Evolutionary conservation across 192 early-diverging fungal genomes (phyloP).

Genomic region (Podila verticillata): DNA sequence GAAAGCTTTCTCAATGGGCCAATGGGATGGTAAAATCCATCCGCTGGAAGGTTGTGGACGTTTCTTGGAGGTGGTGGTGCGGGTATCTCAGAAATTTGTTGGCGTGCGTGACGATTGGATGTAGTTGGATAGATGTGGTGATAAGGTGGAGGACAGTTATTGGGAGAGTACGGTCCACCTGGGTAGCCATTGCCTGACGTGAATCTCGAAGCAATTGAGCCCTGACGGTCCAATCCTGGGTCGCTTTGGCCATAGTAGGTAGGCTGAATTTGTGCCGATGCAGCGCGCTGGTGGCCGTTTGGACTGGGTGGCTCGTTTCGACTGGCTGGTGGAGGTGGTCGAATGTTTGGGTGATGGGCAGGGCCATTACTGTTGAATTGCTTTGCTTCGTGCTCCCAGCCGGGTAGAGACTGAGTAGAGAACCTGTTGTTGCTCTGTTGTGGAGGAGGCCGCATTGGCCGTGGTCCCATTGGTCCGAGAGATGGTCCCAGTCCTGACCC

Average conservation of each 20-base stretch:
- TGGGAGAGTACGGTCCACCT: conserved; percentile 25
- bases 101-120: conserved; percentile 32
- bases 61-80: conserved; percentile 2
- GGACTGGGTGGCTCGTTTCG: conserved; percentile 22
- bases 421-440: conserved; percentile 25
- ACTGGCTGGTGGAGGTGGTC: conserved; percentile 13
- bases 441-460: conserved; percentile 8
- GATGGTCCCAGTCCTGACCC: conserved; percentile 15
- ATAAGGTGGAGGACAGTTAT: not conserved
- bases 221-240: conserved; percentile 25
- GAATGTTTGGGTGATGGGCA: conserved; percentile 23
- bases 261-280: conserved; percentile 40
- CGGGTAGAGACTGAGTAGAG: conserved; percentile 41
- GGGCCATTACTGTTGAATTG: conserved; percentile 17
- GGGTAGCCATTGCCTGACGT: not conserved
- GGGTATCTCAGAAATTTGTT: conserved; percentile 25
- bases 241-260: conserved; percentile 29
- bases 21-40: conserved; percentile 25
- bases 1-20: conserved; percentile 29
- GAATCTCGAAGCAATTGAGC: conserved; percentile 28
- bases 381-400: conserved; percentile 39
- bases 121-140: conserved; percentile 20
- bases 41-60: conserved; percentile 14
- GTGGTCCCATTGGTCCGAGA: not conserved
- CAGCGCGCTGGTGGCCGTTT: conserved; percentile 38